A percentile compares a stretch with the other conserved stretches of the same genome.
Evolutionary conservation across 169 alveolate species (phyloP).

Genomic region (Plasmodium sp.): DNA sequence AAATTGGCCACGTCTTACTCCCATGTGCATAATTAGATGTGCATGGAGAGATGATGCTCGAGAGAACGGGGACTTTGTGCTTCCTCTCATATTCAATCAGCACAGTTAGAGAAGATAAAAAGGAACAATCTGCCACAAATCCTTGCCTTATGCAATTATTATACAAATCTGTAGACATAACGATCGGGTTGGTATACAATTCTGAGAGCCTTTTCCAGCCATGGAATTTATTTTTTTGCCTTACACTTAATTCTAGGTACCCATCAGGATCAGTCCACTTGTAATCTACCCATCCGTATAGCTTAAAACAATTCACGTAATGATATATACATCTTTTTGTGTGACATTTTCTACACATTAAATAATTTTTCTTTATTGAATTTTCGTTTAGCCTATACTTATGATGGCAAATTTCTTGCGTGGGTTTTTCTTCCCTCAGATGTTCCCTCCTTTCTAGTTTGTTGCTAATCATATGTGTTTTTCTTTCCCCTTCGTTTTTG

Average conservation of each 20-base stretch:
- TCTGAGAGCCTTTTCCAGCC: constrained; percentile 86
- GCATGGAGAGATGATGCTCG: constrained; percentile 70
- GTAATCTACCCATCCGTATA: constrained; percentile 76
- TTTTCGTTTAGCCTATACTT: constrained; percentile 31
- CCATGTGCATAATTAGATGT: constrained; percentile 18
- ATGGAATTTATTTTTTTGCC: constrained; percentile 80
- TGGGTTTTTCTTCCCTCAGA: neutral
- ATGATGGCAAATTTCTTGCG: constrained; percentile 12
- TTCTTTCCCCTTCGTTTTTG: neutral
- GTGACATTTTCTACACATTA: constrained; percentile 22
- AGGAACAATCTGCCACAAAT: constrained; percentile 95
- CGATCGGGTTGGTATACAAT: constrained; percentile 62
- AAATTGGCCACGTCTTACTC: constrained; percentile 75
- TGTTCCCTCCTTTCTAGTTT: neutral
- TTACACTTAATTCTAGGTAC: constrained; percentile 76
- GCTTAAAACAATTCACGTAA: constrained; percentile 28
- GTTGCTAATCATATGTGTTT: neutral
- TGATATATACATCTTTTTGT: constrained; percentile 72
- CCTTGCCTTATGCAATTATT: constrained; percentile 89
- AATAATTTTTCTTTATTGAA: constrained; percentile 45
- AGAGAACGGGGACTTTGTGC: constrained; percentile 84
- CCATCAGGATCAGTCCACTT: constrained; percentile 90
- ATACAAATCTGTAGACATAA: constrained; percentile 78
- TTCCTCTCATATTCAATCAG: constrained; percentile 91
- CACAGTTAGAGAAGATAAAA: constrained; percentile 90